A percentile compares a stretch with the other conserved stretches of the same genome.
Conservation (phyloP, 1,284 basidiomycete species). For the Nidula niveotomentosa region DNA sequence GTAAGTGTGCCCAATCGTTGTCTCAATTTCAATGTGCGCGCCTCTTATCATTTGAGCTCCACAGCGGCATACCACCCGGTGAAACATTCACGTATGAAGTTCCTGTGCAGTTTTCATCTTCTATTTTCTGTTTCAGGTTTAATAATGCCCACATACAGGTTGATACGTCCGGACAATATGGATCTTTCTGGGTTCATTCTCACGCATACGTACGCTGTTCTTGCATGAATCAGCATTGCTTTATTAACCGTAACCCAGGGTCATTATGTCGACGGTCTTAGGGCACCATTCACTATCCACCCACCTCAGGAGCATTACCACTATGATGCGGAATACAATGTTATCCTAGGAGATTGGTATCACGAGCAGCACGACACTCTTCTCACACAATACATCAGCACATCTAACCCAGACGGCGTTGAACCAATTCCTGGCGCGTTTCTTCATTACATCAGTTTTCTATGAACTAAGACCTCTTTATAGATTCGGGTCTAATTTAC, state of each 20-base stretch:
- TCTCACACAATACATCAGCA: slow-evolving; percentile 72
- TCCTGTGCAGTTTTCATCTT: slow-evolving; percentile 41
- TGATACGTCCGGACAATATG: slow-evolving; percentile 69
- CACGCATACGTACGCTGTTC: slow-evolving; percentile 49
- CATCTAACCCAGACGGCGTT: slow-evolving; percentile 77
- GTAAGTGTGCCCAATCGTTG: slow-evolving; percentile 33
- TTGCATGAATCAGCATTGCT: neutral
- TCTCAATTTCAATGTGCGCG: neutral
- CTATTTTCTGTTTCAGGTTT: too few species aligned
- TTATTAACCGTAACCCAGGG: slow-evolving; percentile 41
- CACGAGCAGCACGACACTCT: slow-evolving; percentile 72
- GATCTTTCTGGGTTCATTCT: slow-evolving; percentile 90
- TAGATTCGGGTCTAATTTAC: slow-evolving; percentile 85
- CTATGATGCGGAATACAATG: slow-evolving; percentile 93
- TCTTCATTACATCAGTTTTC: neutral
- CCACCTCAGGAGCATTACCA: slow-evolving; percentile 56
- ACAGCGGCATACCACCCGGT: slow-evolving; percentile 81
- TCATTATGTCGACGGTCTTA: slow-evolving; percentile 87
- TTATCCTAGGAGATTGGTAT: slow-evolving; percentile 87
- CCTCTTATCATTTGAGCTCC: neutral
- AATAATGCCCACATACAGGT: too few species aligned
- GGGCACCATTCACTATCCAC: slow-evolving; percentile 78
- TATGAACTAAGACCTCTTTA: neutral
- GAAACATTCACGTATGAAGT: slow-evolving; percentile 77
- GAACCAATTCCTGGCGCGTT: slow-evolving; percentile 81